phyloP scores from a whole-genome alignment of 2,329 filamentous ascomycete genomes.

The Oidium heveae region DNA sequence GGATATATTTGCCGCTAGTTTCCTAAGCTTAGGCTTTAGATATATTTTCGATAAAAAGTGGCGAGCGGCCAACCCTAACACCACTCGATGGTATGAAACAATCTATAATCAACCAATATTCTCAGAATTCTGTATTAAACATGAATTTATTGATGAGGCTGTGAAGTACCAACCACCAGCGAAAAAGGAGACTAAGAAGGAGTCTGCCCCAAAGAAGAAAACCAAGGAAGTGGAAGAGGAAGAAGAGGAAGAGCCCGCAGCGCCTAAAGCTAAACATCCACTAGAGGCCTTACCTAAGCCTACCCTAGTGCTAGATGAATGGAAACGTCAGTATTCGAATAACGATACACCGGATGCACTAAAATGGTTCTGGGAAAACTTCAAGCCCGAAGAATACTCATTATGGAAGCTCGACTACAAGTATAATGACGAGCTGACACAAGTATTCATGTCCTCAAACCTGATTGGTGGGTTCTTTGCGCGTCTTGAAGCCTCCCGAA shows the following conservation, averaged over 20 bases:
- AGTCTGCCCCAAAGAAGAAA: conserved; percentile 21
- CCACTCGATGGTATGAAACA: conserved; percentile 85
- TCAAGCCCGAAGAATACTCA: conserved; percentile 84
- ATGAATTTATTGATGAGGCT: conserved; percentile 60
- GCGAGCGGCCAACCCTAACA: conserved; percentile 60
- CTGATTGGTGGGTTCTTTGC: conserved; percentile 93
- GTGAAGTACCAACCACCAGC: conserved; percentile 45
- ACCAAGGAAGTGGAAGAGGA: conserved; percentile 34
- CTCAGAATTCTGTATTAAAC: conserved; percentile 50
- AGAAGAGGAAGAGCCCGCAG: conserved; percentile 29
- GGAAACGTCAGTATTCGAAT: conserved; percentile 99
- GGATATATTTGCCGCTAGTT: no score
- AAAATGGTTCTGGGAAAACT: conserved; percentile 97
- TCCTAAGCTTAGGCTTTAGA: no score
- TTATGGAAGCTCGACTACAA: conserved; percentile 91
- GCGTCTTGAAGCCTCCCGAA: conserved; percentile 90
- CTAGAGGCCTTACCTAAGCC: conserved; percentile 62
- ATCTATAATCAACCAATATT: conserved; percentile 83
- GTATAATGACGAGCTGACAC: conserved; percentile 94
- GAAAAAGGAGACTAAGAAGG: conserved; percentile 40
- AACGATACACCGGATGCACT: conserved; percentile 62
- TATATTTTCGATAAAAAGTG: conserved; percentile 84
- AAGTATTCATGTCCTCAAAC: conserved; percentile 98
- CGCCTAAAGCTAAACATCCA: conserved; percentile 91
- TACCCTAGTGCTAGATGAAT: conserved; percentile 73